These are phyloP conservation scores for Colletotrichum lupini DNA, from an alignment of 2,329 filamentous ascomycete species.

Conservation along the genomic window DNA sequence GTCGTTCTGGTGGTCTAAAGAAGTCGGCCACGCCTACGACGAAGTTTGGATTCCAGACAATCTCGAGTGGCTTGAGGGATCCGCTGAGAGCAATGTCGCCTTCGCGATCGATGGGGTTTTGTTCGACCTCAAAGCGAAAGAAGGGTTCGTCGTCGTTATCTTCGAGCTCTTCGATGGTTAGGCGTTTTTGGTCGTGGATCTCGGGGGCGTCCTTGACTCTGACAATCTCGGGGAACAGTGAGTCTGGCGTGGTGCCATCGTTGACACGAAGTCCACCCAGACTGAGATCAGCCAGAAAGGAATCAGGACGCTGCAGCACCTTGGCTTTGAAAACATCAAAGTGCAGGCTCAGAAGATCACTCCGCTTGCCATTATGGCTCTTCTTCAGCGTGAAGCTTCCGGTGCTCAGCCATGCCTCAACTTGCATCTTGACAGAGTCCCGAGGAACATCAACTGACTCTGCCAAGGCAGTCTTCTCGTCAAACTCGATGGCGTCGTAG, in stretches of 20 bases:
- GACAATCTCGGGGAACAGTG: conserved; percentile 93
- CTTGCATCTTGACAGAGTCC: conserved; percentile 91
- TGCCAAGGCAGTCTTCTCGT: conserved; percentile 91
- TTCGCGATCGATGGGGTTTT: conserved; percentile 92
- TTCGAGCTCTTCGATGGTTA: conserved; percentile 67
- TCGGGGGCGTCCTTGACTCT: conserved; percentile 88
- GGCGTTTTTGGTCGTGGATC: conserved; percentile 54
- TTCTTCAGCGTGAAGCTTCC: conserved; percentile 96
- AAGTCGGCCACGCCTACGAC: conserved; percentile 92
- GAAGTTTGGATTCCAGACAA: conserved; percentile 97
- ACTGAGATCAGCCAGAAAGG: conserved; percentile 86
- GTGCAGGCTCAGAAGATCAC: conserved; percentile 87
- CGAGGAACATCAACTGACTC: conserved; percentile 90
- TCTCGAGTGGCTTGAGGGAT: conserved; percentile 94
- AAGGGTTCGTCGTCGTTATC: conserved; percentile 75
- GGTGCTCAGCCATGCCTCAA: conserved; percentile 92
- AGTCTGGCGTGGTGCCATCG: conserved; percentile 93
- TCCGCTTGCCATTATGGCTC: conserved; percentile 80
- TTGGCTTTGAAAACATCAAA: conserved; percentile 97
- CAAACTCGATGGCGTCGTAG: conserved; percentile 97
- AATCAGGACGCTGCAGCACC: conserved; percentile 89
- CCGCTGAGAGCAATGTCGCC: conserved; percentile 91
- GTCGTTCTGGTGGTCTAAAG: conserved; percentile 94
- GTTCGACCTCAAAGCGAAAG: conserved; percentile 92
- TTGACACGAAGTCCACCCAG: conserved; percentile 94